Base-by-base conservation (phyloP, 2,329 filamentous ascomycete species). In the Microdochium nivale region DNA sequence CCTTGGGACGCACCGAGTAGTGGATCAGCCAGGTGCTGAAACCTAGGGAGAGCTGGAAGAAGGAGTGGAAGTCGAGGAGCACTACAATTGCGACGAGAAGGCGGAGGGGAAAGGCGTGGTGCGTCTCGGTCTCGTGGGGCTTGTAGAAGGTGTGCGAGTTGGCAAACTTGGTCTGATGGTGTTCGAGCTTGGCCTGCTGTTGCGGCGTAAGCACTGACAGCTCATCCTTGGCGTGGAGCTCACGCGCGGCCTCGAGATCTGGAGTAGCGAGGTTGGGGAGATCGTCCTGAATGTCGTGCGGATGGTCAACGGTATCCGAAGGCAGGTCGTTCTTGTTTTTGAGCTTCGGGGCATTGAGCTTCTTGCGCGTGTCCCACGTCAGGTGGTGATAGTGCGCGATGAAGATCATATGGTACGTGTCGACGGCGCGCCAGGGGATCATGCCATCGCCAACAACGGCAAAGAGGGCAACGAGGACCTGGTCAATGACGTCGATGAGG, bases 141-240 rank as follows among this genome's bases (percentile, higher is more conserved):
- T 91, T 91, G 74, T 95, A 95, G 67, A 92, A 95, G 5, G 87
- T 90, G 65, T 95, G 89, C 0, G 86, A 90, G 59, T 86, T 89
- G 62, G 86, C 78, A 61, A 94, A 87, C 61, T 91, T 92, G 58
- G 75, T 78, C 62, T 91, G 86, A 61, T 95, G 89, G 63, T 94
- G 84, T 49, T 84, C 76, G 10, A 95, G 76, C 48, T 78, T 80
- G 54, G 77, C 76, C 61, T 90, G 86, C 64, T 94, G 86, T 53
- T 78, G 69, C 3, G 72, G 71, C 0, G 74, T 83, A 2, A 94
- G 73, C 3, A 89, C 84, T 0, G 81, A 81, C 24, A 76, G 65
- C 51, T 77, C 72, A 30, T 80, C 74, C n/a, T 67, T 64, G 21
- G 77, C 69, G 24, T 71, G 67, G 47, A 64, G 59, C 58, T 59